phyloP scores from a whole-genome alignment of 1,139 yeast species.

The Martiniozyma asiatica region DNA sequence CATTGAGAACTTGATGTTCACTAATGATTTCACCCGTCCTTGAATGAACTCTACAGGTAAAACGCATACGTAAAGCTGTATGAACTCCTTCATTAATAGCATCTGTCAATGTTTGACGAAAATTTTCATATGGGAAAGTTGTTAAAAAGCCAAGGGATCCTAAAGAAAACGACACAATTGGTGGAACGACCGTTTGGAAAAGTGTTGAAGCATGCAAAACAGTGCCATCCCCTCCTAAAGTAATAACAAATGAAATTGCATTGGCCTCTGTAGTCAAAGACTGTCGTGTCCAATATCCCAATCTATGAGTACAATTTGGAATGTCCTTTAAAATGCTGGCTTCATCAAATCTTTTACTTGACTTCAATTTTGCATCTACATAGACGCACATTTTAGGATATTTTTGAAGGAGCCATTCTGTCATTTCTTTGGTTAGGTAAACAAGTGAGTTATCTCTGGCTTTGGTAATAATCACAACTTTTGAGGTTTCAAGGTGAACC shows the following conservation, averaged over 20 bases:
- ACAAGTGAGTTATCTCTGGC: constrained; percentile 72
- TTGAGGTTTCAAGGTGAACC: constrained; percentile 54
- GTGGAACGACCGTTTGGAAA: constrained; percentile 76
- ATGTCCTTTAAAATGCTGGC: constrained; percentile 25
- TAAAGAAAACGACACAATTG: constrained; percentile 69
- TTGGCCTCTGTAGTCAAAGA: constrained; percentile 46
- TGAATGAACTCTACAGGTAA: constrained; percentile 46
- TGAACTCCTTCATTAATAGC: constrained; percentile 60
- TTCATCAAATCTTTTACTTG: constrained; percentile 53
- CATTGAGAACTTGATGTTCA: constrained; percentile 75
- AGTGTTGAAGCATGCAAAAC: constrained; percentile 69
- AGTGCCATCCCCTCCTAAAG: constrained; percentile 88
- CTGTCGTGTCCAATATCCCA: constrained; percentile 59
- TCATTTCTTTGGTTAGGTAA: constrained; percentile 62
- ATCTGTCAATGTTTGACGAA: constrained; percentile 40
- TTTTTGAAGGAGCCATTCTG: constrained; percentile 57
- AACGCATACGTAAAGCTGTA: constrained; percentile 72
- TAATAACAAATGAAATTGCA: constrained; percentile 60
- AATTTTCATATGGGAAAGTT: constrained; percentile 62
- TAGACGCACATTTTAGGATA: constrained; percentile 35
- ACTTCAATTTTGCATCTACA: constrained; percentile 54
- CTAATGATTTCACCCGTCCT: constrained; percentile 48
- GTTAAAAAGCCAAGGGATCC: constrained; percentile 80
- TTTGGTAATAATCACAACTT: constrained; percentile 73
- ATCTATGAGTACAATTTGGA: constrained; percentile 31